Conservation (phyloP, 176 grass and related monocot species). For the Zea luxurians region DNA sequence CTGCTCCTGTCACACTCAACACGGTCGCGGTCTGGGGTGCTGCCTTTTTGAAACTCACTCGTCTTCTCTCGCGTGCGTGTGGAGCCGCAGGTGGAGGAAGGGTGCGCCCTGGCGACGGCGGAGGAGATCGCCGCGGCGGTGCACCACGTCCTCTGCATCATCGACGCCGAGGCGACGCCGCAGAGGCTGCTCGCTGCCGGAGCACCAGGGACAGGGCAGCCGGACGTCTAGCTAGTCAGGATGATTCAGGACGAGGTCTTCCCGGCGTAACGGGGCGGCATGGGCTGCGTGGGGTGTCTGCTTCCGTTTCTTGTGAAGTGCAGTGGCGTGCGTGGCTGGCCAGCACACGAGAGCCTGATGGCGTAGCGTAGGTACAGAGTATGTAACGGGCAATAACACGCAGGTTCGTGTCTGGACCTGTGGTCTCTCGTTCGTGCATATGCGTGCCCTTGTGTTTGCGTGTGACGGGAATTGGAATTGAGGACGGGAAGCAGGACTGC, state of each 20-base stretch:
- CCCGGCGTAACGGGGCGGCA: background rate
- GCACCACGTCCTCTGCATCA: slow-evolving; percentile 67
- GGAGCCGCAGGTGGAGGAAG: slow-evolving; percentile 73
- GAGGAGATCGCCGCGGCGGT: slow-evolving; percentile 85
- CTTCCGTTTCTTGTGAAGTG: slow-evolving; percentile 31
- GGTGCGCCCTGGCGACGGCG: slow-evolving; percentile 59
- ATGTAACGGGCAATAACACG: background rate
- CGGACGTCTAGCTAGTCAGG: slow-evolving; percentile 1
- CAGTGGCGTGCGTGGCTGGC: background rate
- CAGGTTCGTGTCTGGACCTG: background rate
- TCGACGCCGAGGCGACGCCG: slow-evolving; percentile 53
- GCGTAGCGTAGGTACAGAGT: no score
- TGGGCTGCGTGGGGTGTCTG: no score
- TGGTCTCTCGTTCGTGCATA: background rate
- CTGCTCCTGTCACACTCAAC: background rate
- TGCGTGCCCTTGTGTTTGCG: background rate
- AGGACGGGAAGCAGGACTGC: no score
- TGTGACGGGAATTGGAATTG: no score
- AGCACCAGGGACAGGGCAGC: background rate
- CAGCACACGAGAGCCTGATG: background rate
- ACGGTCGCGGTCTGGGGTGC: no score
- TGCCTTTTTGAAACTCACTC: no score
- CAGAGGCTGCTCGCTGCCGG: slow-evolving; percentile 31
- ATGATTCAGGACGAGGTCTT: background rate
- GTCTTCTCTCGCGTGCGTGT: background rate